A percentile compares a stretch with the other conserved stretches of the same genome.
These are phyloP conservation scores for Blastosporella zonata DNA, from an alignment of 1,284 basidiomycete genomes.

Conservation along the genomic window DNA sequence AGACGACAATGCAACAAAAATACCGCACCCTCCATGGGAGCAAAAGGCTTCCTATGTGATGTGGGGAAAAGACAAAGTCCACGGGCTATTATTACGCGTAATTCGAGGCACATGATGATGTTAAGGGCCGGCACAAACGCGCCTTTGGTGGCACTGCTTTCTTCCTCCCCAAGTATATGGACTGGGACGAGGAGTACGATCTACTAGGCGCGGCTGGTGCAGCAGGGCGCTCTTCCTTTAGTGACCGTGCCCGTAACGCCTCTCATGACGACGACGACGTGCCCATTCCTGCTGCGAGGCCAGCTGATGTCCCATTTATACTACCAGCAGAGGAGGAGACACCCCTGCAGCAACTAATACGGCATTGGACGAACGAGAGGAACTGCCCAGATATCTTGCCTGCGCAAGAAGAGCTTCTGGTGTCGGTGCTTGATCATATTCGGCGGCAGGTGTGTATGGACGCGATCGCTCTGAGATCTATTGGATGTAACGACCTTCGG, in stretches of 20 bases:
- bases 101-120: not conserved
- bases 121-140: constrained; percentile 7
- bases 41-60: too few relatives aligned
- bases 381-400: constrained; percentile 79
- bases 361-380: constrained; percentile 85
- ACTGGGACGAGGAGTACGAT: constrained; percentile 36
- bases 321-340: constrained; percentile 29
- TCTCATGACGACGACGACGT: constrained; percentile 22
- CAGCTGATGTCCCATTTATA: constrained; percentile 12
- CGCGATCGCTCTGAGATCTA: not conserved
- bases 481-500: constrained; percentile 2
- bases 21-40: too few relatives aligned
- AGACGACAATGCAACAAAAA: too few relatives aligned
- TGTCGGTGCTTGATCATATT: constrained; percentile 75
- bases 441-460: constrained; percentile 72
- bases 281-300: constrained; percentile 8
- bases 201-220: constrained; percentile 21
- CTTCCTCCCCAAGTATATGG: constrained; percentile 22
- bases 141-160: too few relatives aligned
- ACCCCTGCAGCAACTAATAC: constrained; percentile 61
- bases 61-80: too few relatives aligned
- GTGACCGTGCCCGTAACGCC: constrained; percentile 23
- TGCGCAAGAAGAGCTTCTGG: constrained; percentile 73
- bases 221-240: constrained; percentile 19
- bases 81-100: too few relatives aligned